A percentile compares a stretch with the other conserved stretches of the same genome.
phyloP scores from a whole-genome alignment of 495 filamentous ascomycete genomes.

The Hypoxylon trugodes region DNA sequence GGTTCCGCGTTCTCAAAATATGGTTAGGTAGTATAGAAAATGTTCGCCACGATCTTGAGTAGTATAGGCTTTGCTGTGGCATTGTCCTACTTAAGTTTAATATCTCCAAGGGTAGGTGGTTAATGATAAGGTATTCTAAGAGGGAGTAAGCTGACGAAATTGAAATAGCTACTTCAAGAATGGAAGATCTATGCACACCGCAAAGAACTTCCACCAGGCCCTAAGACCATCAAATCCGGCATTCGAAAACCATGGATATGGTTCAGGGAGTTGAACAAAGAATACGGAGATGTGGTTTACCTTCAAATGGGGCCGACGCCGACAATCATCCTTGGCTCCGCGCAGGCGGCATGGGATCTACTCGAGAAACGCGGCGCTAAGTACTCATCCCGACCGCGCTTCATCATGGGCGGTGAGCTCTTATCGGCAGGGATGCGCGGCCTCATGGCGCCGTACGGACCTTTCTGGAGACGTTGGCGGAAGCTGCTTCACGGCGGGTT shows the following conservation, averaged over 20 bases:
- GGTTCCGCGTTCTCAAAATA: background rate
- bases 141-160: background rate
- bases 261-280: slow-evolving; percentile 63
- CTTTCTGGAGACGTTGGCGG: slow-evolving; percentile 63
- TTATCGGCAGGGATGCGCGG: slow-evolving; percentile 58
- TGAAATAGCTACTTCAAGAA: slow-evolving; percentile 38
- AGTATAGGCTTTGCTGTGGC: slow-evolving; percentile 36
- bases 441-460: slow-evolving; percentile 60
- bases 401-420: slow-evolving; percentile 62
- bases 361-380: slow-evolving; percentile 62
- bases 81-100: slow-evolving; percentile 37
- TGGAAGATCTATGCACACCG: slow-evolving; percentile 46
- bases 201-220: slow-evolving; percentile 45
- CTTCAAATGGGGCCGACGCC: slow-evolving; percentile 69
- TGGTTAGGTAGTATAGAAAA: background rate
- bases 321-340: slow-evolving; percentile 70
- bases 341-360: slow-evolving; percentile 63
- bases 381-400: slow-evolving; percentile 58
- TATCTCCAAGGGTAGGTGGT: slow-evolving; percentile 39
- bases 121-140: background rate
- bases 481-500: slow-evolving; percentile 63
- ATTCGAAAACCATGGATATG: slow-evolving; percentile 64
- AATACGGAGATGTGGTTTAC: slow-evolving; percentile 67
- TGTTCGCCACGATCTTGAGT: slow-evolving; percentile 22
- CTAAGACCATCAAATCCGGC: slow-evolving; percentile 45